Percentiles rank a stretch among this genome's conserved stretches.
Conservation (phyloP, 2,329 filamentous ascomycete species). For the Aspergillus fumigatiaffinis region DNA sequence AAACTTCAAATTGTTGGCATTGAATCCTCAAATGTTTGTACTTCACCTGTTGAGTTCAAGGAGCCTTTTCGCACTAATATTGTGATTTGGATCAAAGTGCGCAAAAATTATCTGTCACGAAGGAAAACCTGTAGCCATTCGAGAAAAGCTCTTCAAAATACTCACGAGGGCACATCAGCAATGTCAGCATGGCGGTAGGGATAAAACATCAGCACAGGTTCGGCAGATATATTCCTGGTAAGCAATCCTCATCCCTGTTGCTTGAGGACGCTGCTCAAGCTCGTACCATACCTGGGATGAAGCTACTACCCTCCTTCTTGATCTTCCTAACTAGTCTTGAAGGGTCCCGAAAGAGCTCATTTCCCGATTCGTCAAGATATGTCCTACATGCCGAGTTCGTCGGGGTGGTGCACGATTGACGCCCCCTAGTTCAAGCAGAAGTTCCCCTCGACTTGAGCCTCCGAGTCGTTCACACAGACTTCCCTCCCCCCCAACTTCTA, state of each 20-base stretch:
- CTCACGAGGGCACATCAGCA: constrained; percentile 48
- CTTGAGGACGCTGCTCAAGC: not conserved
- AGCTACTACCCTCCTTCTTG: not conserved
- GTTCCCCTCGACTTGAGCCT: constrained; percentile 35
- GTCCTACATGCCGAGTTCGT: constrained; percentile 47
- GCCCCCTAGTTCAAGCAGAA: constrained; percentile 38
- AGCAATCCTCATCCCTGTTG: constrained; percentile 6
- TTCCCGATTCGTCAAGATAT: constrained; percentile 50
- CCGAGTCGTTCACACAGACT: constrained; percentile 32
- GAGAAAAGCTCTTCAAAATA: constrained; percentile 50
- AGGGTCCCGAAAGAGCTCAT: constrained; percentile 52
- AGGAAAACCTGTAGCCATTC: constrained; percentile 50
- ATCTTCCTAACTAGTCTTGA: not conserved
- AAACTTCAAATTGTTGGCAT: constrained; percentile 41
- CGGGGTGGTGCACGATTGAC: constrained; percentile 41
- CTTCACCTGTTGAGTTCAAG: not conserved
- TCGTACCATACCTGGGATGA: not conserved
- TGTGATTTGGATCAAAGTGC: constrained; percentile 22
- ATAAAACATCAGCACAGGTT: constrained; percentile 51
- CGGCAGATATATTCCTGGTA: constrained; percentile 50
- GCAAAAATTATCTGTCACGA: constrained; percentile 48
- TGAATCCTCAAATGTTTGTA: constrained; percentile 36
- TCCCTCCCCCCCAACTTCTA: constrained; percentile 33
- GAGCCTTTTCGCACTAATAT: not conserved
- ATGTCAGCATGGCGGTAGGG: constrained; percentile 50